Base-by-base conservation (phyloP, 2,329 filamentous ascomycete genomes). In the Hypoxylon sp. region DNA sequence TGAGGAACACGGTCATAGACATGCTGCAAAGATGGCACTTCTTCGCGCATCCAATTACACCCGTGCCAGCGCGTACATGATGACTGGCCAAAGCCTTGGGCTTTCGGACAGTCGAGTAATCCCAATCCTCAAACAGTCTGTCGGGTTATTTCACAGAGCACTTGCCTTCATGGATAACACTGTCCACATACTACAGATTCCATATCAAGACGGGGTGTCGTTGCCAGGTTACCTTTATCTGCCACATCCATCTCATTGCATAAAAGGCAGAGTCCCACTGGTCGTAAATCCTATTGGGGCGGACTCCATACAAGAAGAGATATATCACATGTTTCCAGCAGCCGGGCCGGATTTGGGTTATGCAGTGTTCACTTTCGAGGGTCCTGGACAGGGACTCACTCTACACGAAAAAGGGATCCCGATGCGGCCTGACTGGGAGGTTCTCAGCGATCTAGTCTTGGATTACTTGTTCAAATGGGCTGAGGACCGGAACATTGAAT, bases 41-140 rank as follows among this genome's bases (percentile, higher is more conserved):
- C 67, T 85, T 2, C 76, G 82, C 0, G 74, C 81, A 0, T 73
- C 75, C 63, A 83, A 81, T 68, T 84, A 82, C 61, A 60, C 70
- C 19, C 79, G 81, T 3, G 77, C 80, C 14, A 74, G 71, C 50
- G 69, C 21, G 27, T 48, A 52, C 30, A 52, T 52, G 48, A 29
- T 29, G 27, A 29, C 27, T 29, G 27, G 4, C 4, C 4, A 29
- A 3, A 29, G 7, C 4, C 27, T 29, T 7, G 27, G 27, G 27
- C 4, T 4, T 7, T 29, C 27, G 4, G 27, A 29, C 7, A 29
- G 4, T 4, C 27, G 27, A 29, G 27, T 29, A 4, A 7, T 7
- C 7, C 27, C 27, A 7, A 3, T 29, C 7, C 27, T 29, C 3
- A 29, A 7, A 29, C 3, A 29, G 7, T 29, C 27, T 29, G 7